These are phyloP conservation scores for Tylopilus sp. DNA, from an alignment of 768 basidiomycete species.

Conservation along the genomic window DNA sequence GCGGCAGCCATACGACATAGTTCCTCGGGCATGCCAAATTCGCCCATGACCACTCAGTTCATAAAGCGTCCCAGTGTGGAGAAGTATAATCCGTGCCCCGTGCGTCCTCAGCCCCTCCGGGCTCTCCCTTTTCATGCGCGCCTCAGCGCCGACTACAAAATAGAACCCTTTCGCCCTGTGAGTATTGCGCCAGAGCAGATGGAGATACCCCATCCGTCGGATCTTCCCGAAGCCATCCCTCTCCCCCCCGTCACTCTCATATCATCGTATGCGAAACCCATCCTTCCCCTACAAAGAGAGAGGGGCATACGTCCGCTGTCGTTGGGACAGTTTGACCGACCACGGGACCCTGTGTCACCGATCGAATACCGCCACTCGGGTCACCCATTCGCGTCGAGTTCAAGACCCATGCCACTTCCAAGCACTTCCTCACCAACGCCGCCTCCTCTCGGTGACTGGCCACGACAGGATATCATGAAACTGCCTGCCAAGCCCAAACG, in stretches of 20 bases:
- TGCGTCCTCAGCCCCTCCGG: constrained; percentile 34
- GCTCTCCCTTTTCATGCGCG: constrained; percentile 35
- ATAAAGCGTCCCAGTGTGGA: constrained; percentile 33
- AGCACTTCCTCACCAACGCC: constrained; percentile 31
- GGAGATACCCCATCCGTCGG: constrained; percentile 6
- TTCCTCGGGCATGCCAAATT: constrained; percentile 35
- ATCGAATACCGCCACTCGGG: constrained; percentile 33
- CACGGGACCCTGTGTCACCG: constrained; percentile 20
- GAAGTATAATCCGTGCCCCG: constrained; percentile 44
- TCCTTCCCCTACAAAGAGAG: constrained; percentile 8
- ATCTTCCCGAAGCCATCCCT: constrained; percentile 26
- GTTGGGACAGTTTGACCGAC: constrained; percentile 5
- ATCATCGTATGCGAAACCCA: constrained; percentile 17
- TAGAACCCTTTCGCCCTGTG: constrained; percentile 43
- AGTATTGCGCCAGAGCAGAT: constrained; percentile 20
- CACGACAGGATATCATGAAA: constrained; percentile 39
- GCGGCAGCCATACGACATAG: constrained; percentile 26
- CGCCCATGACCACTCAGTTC: constrained; percentile 36
- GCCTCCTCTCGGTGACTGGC: constrained; percentile 54
- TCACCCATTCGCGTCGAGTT: constrained; percentile 5
- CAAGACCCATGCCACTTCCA: constrained; percentile 9
- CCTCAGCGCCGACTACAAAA: constrained; percentile 42
- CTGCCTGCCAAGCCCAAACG: constrained; percentile 19
- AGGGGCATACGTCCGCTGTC: constrained; percentile 3
- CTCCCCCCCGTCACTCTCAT: constrained; percentile 16